Percentiles rank a stretch among this genome's conserved stretches.
These are phyloP conservation scores for Uromyces viciae-fabae DNA, from an alignment of 1,284 basidiomycete species.

Conservation along the genomic window DNA sequence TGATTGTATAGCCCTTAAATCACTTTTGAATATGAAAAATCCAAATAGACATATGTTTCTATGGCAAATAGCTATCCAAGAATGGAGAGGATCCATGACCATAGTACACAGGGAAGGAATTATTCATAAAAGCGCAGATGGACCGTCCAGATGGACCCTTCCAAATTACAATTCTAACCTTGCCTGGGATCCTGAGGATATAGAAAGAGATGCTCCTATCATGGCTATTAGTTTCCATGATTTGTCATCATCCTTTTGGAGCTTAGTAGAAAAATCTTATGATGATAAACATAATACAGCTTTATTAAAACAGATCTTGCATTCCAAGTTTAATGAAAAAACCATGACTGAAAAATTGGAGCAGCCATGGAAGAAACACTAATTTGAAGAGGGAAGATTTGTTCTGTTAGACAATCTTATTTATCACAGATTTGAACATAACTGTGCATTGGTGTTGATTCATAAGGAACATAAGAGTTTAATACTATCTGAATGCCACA, in stretches of 20 bases:
- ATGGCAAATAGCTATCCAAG: not conserved
- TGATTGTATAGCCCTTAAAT: not conserved
- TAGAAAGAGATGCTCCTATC: not conserved
- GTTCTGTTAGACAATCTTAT: not conserved
- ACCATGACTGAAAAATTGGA: not conserved
- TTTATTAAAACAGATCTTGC: not conserved
- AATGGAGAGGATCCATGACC: not conserved
- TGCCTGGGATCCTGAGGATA: not conserved
- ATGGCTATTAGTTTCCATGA: not conserved
- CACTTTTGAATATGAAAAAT: not conserved
- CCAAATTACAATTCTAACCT: not conserved
- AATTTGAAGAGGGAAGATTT: not conserved
- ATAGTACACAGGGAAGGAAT: not conserved
- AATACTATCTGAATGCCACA: not conserved
- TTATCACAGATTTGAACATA: not conserved
- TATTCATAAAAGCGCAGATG: not conserved
- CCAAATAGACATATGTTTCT: not conserved
- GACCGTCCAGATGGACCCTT: not conserved
- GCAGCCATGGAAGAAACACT: not conserved
- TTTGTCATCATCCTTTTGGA: not conserved
- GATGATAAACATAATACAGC: not conserved
- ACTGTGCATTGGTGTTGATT: not conserved
- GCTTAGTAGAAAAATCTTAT: not conserved
- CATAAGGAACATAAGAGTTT: not conserved
- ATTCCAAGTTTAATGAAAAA: not conserved